These are phyloP conservation scores for Salix arbutifolia DNA, from an alignment of 345 rosid species.

Conservation along the genomic window DNA sequence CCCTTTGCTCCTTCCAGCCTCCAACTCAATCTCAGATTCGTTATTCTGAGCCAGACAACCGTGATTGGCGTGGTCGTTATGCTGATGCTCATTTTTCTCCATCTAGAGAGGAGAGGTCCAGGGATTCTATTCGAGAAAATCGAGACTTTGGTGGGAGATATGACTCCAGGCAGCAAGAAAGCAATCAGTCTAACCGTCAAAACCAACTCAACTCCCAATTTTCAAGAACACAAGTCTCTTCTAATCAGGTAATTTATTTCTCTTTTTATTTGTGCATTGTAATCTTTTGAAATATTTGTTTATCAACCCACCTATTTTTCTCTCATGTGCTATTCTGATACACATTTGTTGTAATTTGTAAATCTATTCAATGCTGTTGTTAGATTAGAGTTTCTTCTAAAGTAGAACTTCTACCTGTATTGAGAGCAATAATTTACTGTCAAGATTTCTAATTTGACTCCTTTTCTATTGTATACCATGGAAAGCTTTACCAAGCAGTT, in stretches of 20 bases:
- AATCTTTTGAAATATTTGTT: background rate
- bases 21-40: slow-evolving; percentile 53
- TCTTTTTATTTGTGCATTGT: background rate
- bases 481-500: background rate
- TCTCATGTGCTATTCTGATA: background rate
- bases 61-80: slow-evolving; percentile 84
- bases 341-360: background rate
- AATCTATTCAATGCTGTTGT: background rate
- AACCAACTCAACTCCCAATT: slow-evolving; percentile 50
- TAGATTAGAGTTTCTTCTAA: background rate
- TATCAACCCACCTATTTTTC: too few species aligned
- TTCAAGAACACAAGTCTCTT: slow-evolving; percentile 38
- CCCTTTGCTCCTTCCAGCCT: slow-evolving; percentile 32
- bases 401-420: background rate
- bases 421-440: background rate
- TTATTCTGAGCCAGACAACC: slow-evolving; percentile 75
- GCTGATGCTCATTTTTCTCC: slow-evolving; percentile 54
- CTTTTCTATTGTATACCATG: background rate
- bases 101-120: slow-evolving; percentile 66
- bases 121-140: slow-evolving; percentile 51
- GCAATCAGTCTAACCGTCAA: slow-evolving; percentile 43
- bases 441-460: background rate
- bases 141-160: slow-evolving; percentile 40
- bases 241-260: slow-evolving; percentile 42
- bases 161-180: slow-evolving; percentile 46